Percentiles rank a stretch among this genome's conserved stretches.
Conservation (phyloP, 192 early-diverging fungal species). For the Powellomyces hirtus region DNA sequence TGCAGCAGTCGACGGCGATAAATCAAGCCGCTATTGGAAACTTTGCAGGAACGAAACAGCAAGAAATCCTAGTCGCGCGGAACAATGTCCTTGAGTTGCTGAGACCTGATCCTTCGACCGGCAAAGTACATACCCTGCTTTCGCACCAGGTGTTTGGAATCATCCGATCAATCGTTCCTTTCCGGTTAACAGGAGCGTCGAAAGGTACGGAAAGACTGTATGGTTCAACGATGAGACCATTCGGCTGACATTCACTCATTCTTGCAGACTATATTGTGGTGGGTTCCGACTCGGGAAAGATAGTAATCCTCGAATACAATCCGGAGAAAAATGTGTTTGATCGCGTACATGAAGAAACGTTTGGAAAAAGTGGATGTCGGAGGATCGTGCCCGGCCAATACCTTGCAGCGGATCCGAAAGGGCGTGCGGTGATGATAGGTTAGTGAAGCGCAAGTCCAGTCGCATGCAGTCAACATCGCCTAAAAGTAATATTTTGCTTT, state of each 20-base stretch:
- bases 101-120: slow-evolving; percentile 70
- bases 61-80: slow-evolving; percentile 83
- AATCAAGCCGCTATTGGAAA: slow-evolving; percentile 81
- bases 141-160: slow-evolving; percentile 81
- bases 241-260: not conserved
- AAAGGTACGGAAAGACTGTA: slow-evolving; percentile 66
- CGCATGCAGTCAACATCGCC: too few relatives aligned
- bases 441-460: too few relatives aligned
- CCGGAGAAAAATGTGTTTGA: slow-evolving; percentile 68
- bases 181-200: slow-evolving; percentile 83
- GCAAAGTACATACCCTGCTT: slow-evolving; percentile 72
- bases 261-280: slow-evolving; percentile 84
- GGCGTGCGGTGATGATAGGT: slow-evolving; percentile 92
- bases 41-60: slow-evolving; percentile 86
- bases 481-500: too few relatives aligned
- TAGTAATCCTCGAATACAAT: slow-evolving; percentile 89
- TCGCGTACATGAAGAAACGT: slow-evolving; percentile 88
- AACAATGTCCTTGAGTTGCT: slow-evolving; percentile 76
- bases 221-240: not conserved
- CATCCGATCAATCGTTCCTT: slow-evolving; percentile 77
- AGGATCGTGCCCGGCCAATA: slow-evolving; percentile 94
- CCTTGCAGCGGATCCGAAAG: slow-evolving; percentile 92
- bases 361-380: slow-evolving; percentile 87
- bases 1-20: slow-evolving; percentile 78
- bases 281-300: slow-evolving; percentile 85